Conservation (phyloP, 345 rosid species). For the Brassica nigra region DNA sequence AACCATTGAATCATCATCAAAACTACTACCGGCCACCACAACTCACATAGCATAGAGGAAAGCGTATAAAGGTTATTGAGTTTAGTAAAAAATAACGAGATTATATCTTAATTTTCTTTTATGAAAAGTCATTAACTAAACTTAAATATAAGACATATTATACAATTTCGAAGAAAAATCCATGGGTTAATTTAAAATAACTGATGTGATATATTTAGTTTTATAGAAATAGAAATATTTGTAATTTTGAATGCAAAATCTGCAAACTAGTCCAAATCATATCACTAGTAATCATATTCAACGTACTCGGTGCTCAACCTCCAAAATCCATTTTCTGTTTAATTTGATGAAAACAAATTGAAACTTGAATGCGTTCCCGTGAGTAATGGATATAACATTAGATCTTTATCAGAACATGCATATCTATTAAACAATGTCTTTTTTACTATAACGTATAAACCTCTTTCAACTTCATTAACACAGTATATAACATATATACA, state of each 20-base stretch:
- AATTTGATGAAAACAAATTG: neutral
- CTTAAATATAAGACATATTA: neutral
- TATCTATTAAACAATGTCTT: neutral
- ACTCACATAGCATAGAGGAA: neutral
- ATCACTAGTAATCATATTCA: neutral
- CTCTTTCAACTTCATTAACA: neutral
- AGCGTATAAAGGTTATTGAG: neutral
- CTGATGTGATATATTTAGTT: neutral
- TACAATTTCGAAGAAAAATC: neutral
- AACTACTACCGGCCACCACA: neutral
- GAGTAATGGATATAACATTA: neutral
- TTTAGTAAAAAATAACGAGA: neutral
- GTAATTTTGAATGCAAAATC: neutral
- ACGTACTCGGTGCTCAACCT: neutral
- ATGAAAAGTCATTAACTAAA: neutral
- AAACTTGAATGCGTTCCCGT: neutral
- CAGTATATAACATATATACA: neutral
- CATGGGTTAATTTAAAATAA: no score
- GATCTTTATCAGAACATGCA: neutral
- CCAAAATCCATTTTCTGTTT: neutral
- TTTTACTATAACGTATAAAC: neutral
- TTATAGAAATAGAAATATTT: no score
- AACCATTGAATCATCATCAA: neutral
- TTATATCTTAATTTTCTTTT: no score
- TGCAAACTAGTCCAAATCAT: neutral